Conservation (phyloP, 2,329 filamentous ascomycete genomes). For the Colletotrichum magnum region DNA sequence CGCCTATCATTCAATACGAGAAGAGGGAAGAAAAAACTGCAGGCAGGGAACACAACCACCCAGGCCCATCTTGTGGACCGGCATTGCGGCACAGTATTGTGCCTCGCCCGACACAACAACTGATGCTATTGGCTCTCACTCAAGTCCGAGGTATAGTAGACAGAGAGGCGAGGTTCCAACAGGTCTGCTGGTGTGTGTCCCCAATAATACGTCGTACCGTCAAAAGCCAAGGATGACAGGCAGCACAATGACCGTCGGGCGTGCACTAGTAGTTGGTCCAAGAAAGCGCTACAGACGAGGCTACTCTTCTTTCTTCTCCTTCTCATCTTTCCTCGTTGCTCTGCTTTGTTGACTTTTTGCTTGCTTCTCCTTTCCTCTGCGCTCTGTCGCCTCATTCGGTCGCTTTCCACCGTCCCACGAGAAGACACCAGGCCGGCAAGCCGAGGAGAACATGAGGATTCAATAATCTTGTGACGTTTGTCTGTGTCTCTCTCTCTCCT, state of each 20-base stretch:
- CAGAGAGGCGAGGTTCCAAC: constrained; percentile 6
- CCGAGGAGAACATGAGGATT: neutral
- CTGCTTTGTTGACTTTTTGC: neutral
- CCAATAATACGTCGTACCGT: neutral
- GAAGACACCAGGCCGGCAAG: neutral
- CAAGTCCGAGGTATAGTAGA: constrained; percentile 18
- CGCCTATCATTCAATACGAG: constrained; percentile 4
- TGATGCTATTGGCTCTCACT: constrained; percentile 17
- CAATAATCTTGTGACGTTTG: neutral
- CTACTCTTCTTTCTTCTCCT: neutral
- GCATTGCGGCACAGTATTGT: constrained; percentile 22
- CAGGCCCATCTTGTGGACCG: constrained; percentile 31
- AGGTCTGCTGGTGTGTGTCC: neutral
- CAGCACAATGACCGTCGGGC: constrained; percentile 20
- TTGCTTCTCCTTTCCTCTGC: constrained; percentile 2
- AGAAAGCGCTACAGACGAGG: constrained; percentile 1
- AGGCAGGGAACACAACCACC: constrained; percentile 11
- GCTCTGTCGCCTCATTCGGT: neutral
- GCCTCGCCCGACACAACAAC: constrained; percentile 3
- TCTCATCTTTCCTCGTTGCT: neutral
- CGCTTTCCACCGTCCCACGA: neutral
- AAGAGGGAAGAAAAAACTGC: neutral
- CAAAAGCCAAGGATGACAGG: constrained; percentile 16
- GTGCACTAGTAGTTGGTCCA: constrained; percentile 6
- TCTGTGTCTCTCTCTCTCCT: neutral